Base-by-base conservation (phyloP, 139 green algal species). In the Volvox reticuliferus region DNA sequence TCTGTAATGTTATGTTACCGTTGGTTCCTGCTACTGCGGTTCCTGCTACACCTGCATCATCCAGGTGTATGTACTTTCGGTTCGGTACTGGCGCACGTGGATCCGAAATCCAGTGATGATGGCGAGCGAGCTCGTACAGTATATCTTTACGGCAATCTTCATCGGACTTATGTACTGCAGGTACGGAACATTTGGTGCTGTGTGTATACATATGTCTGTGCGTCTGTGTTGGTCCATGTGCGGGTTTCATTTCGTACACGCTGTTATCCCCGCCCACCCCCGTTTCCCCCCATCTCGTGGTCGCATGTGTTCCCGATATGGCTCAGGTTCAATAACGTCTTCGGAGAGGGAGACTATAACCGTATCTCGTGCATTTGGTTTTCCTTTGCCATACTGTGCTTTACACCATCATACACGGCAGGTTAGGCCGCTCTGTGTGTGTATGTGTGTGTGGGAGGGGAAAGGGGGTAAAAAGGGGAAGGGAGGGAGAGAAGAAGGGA, bases 331-430 rank as follows among this genome's bases (percentile, higher is more conserved):
- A 89, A 89, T 68, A 50, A 89, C 69, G 17, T 33, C 28, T n/a
- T 89, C 1, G 85, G 85, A 16, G 28, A 88, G 32, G 92, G 92
- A 24, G 89, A 92, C 28, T 91, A 62, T 67, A 88, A 94, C 86
- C 67, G 92, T 16, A n/a, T 62, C 1, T 76, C 92, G 0, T 92
- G 88, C 86, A 89, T 94, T n/a, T 94, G 92, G 92, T 94, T 94
- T 55, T 55, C 89, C 9, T 89, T 94, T 35, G 89, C 92, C 55
- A 65, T 94, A 61, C 87, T 94, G 61, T 89, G 55, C 89, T 94
- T 94, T 89, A 93, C 88, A 18, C 92, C 92, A 30, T 76, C 81
- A 28, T 92, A 88, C 69, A 91, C 88, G 35, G 77, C 88, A 75
- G 78, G 88, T 87, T 55, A 14, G 44, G 44, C 44, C 5, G 5